These are phyloP conservation scores for Toxoplasma gondii DNA, from an alignment of 169 alveolate genomes.

Conservation along the genomic window DNA sequence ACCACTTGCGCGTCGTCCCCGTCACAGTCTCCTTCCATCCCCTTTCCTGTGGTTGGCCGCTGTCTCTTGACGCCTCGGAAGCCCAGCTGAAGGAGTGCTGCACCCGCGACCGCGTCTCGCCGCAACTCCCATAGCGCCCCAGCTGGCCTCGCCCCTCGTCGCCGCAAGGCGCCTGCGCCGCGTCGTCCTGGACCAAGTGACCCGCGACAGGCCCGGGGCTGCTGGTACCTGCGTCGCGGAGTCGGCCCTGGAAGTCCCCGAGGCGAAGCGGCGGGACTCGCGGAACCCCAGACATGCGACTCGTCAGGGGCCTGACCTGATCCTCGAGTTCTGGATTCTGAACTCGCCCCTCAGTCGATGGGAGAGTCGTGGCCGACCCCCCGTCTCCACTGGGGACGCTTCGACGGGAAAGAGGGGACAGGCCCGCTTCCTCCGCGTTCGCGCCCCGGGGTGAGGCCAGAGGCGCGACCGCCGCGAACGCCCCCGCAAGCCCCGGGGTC, in stretches of 20 bases:
- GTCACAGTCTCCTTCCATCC: conserved; percentile 28
- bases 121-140: background rate
- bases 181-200: too few relatives aligned
- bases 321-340: background rate
- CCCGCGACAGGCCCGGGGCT: too few relatives aligned
- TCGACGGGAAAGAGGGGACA: background rate
- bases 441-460: background rate
- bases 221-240: background rate
- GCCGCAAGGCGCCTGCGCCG: background rate
- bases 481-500: background rate
- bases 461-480: background rate
- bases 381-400: background rate
- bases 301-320: background rate
- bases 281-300: conserved; percentile 27
- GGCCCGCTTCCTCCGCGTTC: background rate
- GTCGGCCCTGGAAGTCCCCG: background rate
- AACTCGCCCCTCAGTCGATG: background rate
- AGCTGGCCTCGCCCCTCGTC: background rate
- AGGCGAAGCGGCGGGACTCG: conserved; percentile 34
- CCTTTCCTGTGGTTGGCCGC: background rate
- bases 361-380: background rate
- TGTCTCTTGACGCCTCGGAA: background rate
- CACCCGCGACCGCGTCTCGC: background rate
- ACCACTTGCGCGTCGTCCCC: conserved; percentile 14
- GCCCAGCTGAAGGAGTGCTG: background rate